These are phyloP conservation scores for Anthoceros angustus DNA, from an alignment of 225 moss, liverwort and hornwort species.

Conservation along the genomic window DNA sequence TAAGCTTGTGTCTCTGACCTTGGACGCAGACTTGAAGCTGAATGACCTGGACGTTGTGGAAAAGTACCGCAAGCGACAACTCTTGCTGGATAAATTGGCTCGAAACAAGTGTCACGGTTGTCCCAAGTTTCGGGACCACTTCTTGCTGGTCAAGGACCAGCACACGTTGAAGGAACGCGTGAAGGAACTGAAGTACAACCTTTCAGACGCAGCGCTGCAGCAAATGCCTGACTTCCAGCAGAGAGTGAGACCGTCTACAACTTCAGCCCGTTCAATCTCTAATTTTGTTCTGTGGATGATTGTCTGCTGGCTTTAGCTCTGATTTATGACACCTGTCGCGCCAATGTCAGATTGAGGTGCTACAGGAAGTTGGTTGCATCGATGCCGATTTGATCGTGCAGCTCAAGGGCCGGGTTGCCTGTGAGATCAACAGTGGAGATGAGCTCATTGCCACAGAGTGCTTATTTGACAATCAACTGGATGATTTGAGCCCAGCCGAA, in stretches of 20 bases:
- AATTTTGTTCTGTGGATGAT: not conserved
- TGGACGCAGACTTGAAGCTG: slow-evolving; percentile 69
- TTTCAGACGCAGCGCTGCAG: slow-evolving; percentile 96
- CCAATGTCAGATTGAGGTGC: slow-evolving; percentile 56
- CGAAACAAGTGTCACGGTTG: slow-evolving; percentile 89
- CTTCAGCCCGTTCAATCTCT: not conserved
- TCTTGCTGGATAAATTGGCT: slow-evolving; percentile 61
- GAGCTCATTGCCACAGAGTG: slow-evolving; percentile 96
- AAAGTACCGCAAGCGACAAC: slow-evolving; percentile 55
- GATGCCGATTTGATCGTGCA: slow-evolving; percentile 86
- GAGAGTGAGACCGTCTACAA: slow-evolving; percentile 32
- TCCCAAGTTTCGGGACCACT: slow-evolving; percentile 87
- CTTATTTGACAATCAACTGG: slow-evolving; percentile 92
- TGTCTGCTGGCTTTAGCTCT: slow-evolving; percentile 1
- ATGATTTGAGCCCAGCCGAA: slow-evolving; percentile 81
- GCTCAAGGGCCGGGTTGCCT: slow-evolving; percentile 92
- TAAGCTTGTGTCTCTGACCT: not conserved
- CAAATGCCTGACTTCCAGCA: slow-evolving; percentile 99
- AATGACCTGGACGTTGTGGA: slow-evolving; percentile 78
- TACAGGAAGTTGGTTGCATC: slow-evolving; percentile 82
- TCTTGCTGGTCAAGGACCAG: slow-evolving; percentile 53
- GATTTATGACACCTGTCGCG: not conserved
- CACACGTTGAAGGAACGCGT: slow-evolving; percentile 86
- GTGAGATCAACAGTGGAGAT: slow-evolving; percentile 94
- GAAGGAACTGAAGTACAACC: slow-evolving; percentile 79